Base-by-base conservation (phyloP, 768 basidiomycete species). In the Leccinum incarnatum region DNA sequence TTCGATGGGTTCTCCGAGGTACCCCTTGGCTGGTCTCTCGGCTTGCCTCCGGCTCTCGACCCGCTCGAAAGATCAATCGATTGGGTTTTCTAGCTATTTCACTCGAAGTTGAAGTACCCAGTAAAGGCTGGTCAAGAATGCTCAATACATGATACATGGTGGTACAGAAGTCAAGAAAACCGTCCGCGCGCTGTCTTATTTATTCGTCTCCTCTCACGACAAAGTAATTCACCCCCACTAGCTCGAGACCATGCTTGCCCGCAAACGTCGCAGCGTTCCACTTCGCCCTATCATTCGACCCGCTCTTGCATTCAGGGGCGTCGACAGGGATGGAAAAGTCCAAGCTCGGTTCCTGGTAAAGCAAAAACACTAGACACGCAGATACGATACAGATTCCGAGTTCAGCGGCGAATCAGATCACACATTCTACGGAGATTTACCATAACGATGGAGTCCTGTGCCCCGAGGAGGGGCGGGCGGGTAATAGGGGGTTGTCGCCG, bases 191-290 rank as follows among this genome's bases (percentile, higher is more conserved):
- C 11, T 19, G 15, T 23, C 17, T 11, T 36, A 1, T 40, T 45
- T 51, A 68, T 19, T 68, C 63, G 7, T 60, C 62, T 2, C 68
- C 72, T 7, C 19, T 67, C 7, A 82, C 79, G 51, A 81, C 58
- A 63, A 86, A 81, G 66, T 80, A 86, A 63, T 82, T 86, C 14
- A 77, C 82, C 12, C 82, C 87, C 19, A 87, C 83, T 5, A 86
- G 72, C 69, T 78, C 81, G 49, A 88, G 70, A 0, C 77, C 78
- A 60, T 85, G 73, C 62, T 69, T 68, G 8, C 81, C 70, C 21
- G 79, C 85, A 66, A 88, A 87, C 3, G 65, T 68, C 10, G 78
- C 59, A 4, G 79, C 81, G n/a, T 83, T 76, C 87, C 87, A 88
- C 34, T 71, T 80, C 2, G 77, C 72, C 12, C 86, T 74, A 40